These are phyloP conservation scores for Pyricularia grisea DNA, from an alignment of 2,329 filamentous ascomycete species.

Conservation along the genomic window DNA sequence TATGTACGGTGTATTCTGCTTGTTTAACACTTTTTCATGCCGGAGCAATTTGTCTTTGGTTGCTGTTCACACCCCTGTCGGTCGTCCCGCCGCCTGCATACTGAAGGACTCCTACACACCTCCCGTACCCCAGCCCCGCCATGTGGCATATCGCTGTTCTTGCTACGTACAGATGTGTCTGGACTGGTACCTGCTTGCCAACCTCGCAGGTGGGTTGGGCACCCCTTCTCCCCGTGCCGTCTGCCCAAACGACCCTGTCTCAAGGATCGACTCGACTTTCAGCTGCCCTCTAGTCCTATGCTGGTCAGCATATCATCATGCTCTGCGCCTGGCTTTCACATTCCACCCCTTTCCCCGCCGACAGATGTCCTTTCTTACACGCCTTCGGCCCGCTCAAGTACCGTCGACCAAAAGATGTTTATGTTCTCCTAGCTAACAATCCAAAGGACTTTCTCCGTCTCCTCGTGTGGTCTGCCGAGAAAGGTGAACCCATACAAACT, in stretches of 20 bases:
- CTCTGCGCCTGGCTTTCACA: constrained; percentile 20
- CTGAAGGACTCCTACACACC: constrained; percentile 14
- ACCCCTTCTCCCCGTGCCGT: constrained; percentile 19
- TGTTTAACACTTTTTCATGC: neutral
- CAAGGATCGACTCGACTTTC: constrained; percentile 26
- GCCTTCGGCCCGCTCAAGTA: constrained; percentile 29
- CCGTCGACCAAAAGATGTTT: constrained; percentile 14
- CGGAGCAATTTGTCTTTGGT: constrained; percentile 1
- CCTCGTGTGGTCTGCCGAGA: constrained; percentile 15
- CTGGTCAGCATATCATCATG: constrained; percentile 26
- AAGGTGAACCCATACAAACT: neutral
- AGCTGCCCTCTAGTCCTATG: constrained; percentile 27
- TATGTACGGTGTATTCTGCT: constrained; percentile 1
- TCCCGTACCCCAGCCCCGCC: constrained; percentile 25
- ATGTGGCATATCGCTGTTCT: constrained; percentile 18
- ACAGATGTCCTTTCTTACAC: constrained; percentile 16
- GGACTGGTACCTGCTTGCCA: neutral
- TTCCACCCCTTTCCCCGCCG: constrained; percentile 15
- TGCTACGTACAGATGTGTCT: neutral
- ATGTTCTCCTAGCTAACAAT: neutral
- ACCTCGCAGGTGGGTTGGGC: neutral
- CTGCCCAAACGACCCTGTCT: constrained; percentile 18
- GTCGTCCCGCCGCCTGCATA: neutral
- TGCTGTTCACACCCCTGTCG: constrained; percentile 3
- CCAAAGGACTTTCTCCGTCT: constrained; percentile 10